These are phyloP conservation scores for Stylosanthes scabra DNA, from an alignment of 331 rosid genomes.

Conservation along the genomic window DNA sequence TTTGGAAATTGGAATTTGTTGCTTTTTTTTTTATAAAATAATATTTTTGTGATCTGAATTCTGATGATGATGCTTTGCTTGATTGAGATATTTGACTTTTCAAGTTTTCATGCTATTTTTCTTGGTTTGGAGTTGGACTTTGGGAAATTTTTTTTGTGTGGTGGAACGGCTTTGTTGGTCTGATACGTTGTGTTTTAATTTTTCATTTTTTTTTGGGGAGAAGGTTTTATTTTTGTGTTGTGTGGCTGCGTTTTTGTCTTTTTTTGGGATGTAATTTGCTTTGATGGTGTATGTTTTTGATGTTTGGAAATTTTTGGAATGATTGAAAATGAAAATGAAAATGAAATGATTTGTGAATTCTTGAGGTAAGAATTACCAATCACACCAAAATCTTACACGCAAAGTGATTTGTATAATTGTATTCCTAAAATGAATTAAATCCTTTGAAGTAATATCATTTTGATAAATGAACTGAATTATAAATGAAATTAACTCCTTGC, in stretches of 20 bases:
- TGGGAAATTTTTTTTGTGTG: too few species aligned
- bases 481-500: neutral
- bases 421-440: constrained; percentile 9
- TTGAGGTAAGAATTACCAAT: constrained; percentile 1
- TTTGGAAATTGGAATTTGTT: neutral
- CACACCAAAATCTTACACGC: neutral
- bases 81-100: constrained; percentile 36
- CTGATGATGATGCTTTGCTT: constrained; percentile 31
- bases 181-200: neutral
- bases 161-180: constrained; percentile 2
- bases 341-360: constrained; percentile 18
- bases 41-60: constrained; percentile 16
- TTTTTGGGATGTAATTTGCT: neutral
- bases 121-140: neutral
- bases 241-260: constrained; percentile 8
- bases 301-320: neutral
- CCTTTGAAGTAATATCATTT: constrained; percentile 1
- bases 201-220: neutral
- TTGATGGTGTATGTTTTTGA: neutral
- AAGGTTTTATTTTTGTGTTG: constrained; percentile 23
- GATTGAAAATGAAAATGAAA: neutral
- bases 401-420: constrained; percentile 19
- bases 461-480: neutral
- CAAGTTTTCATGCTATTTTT: constrained; percentile 15
- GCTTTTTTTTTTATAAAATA: neutral